phyloP scores from a whole-genome alignment of 768 basidiomycete genomes.

The Sarcodon sp. region DNA sequence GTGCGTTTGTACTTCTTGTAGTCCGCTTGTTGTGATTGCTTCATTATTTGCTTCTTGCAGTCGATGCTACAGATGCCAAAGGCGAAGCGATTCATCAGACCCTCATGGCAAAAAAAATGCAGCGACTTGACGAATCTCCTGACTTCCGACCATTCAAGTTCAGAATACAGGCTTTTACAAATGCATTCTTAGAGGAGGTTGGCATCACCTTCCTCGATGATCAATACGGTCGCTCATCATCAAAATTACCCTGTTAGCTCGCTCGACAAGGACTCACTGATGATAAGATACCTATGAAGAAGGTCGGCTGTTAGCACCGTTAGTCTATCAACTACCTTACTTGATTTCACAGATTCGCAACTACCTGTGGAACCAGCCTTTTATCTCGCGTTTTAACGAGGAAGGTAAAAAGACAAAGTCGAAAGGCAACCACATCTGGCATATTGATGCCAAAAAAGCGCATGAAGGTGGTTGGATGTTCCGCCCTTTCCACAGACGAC shows the following conservation, averaged over 20 bases:
- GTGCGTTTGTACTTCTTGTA: slow-evolving; percentile 34
- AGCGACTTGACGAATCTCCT: slow-evolving; percentile 86
- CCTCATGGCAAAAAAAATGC: slow-evolving; percentile 99
- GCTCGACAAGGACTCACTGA: slow-evolving; percentile 79
- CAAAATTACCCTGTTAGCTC: slow-evolving; percentile 31
- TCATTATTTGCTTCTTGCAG: slow-evolving; percentile 25
- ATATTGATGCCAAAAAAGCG: slow-evolving; percentile 85
- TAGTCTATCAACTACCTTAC: slow-evolving; percentile 7
- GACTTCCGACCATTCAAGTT: slow-evolving; percentile 99
- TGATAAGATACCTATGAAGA: slow-evolving; percentile 94
- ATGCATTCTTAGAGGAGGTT: slow-evolving; percentile 89
- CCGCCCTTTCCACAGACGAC: slow-evolving; percentile 76
- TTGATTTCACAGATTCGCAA: slow-evolving; percentile 54
- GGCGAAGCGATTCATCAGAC: slow-evolving; percentile 97
- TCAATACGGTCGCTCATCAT: neutral
- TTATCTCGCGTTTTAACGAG: slow-evolving; percentile 95
- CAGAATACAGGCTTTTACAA: slow-evolving; percentile 95
- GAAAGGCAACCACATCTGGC: slow-evolving; percentile 99
- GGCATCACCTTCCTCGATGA: slow-evolving; percentile 6
- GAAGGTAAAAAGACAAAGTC: slow-evolving; percentile 99
- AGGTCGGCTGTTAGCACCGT: slow-evolving; percentile 34
- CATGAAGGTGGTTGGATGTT: slow-evolving; percentile 75
- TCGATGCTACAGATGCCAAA: slow-evolving; percentile 87
- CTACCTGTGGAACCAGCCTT: slow-evolving; percentile 91
- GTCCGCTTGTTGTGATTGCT: neutral